Evolutionary conservation across 371 early-diverging fungal species (phyloP).

Genomic region (Entomophthora muscae): DNA sequence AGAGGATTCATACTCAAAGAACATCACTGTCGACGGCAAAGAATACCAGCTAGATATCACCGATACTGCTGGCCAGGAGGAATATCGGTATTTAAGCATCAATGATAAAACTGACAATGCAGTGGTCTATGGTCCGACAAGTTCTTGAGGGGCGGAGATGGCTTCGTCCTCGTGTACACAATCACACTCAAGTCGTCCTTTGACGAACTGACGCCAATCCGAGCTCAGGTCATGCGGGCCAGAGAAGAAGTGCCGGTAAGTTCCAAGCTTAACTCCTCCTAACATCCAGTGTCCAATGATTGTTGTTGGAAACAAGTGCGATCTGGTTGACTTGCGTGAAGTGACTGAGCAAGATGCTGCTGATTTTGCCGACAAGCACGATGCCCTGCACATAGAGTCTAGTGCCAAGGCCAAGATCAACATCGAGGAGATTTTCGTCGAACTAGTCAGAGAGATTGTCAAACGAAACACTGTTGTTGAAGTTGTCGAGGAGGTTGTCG

Average conservation of each 20-base stretch:
- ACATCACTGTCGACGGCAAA: constrained; percentile 16
- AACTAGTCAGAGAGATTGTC: constrained; percentile 13
- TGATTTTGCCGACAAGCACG: constrained; percentile 21
- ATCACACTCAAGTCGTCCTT: constrained; percentile 18
- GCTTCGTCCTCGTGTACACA: constrained; percentile 20
- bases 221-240: constrained; percentile 19
- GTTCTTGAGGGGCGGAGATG: constrained; percentile 13
- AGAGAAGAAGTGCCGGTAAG: constrained; percentile 19
- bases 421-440: constrained; percentile 15
- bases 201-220: constrained; percentile 15
- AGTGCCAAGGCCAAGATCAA: constrained; percentile 19
- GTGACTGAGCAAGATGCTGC: constrained; percentile 20
- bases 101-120: background rate
- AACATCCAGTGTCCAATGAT: constrained; percentile 21
- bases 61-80: constrained; percentile 21
- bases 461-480: too few relatives aligned
- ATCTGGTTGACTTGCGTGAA: constrained; percentile 26
- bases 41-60: constrained; percentile 19
- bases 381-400: constrained; percentile 26
- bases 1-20: constrained; percentile 19
- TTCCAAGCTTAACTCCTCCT: background rate
- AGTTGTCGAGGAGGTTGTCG: too few relatives aligned
- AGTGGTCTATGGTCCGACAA: background rate
- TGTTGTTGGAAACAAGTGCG: constrained; percentile 46
- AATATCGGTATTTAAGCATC: constrained; percentile 12